Evolutionary conservation across 805 yeast species (phyloP), one percentile per base, ranked within the genome.

Genomic region (Metschnikowia dekortorum): DNA sequence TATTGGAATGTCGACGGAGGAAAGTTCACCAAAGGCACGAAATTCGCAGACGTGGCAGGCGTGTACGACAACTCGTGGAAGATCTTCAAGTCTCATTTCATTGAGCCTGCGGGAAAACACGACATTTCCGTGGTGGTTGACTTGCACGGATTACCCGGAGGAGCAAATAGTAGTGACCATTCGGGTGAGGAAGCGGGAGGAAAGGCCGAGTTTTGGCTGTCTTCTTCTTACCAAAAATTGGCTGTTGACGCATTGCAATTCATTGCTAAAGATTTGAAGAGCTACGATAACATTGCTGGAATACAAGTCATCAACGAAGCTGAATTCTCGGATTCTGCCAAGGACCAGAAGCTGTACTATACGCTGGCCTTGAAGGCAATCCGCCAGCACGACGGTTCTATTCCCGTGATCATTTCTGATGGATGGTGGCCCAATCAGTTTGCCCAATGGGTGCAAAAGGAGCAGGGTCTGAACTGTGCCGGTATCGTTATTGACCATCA

Each of bases 371-470:
- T 82, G 35, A 71, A 73, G 33, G 75, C 76, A 38, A 84, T 92
- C 39, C 73, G 92, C 31, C 63, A 66, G 18, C 70, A 74, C 13
- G 85, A 88, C 61, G 44, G 65, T 1, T 66, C 66, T 2, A 67
- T 89, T 33, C 96, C 96, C 0, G 73, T 92, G 6, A 70, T 87
- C 14, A 86, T 92, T 34, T 88, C 96, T 1, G 98, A 92, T 64
- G 96, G 96, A 3, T 94, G 98, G 98, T 85, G 89, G 84, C 79
- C 94, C 5, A 79, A 79, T 55, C 87, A 81, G 62, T 88, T 90
- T 88, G 83, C 77, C 26, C 71, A 82, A 53, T 87, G 86, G 84
- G 65, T 89, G 8, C 76, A 76, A 45, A 62, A 69, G 33, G 75
- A 77, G 35, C 57, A 58, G 44, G 68, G 68, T 39, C 53, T 62